Base-by-base conservation (phyloP, 2,329 filamentous ascomycete species). In the Huntiella savannae region DNA sequence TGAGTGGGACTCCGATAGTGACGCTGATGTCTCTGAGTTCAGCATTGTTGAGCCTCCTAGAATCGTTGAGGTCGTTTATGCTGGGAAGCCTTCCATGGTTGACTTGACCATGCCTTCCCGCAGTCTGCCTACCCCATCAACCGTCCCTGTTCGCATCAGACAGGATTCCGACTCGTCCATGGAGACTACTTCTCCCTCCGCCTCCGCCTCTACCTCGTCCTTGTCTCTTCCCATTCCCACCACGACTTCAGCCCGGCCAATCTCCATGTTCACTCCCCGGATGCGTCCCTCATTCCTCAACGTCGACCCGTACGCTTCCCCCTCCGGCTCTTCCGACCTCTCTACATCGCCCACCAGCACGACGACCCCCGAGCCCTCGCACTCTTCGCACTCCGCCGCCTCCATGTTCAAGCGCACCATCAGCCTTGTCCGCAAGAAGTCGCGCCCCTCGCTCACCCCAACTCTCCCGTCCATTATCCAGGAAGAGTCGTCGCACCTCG, bases 51-150 rank as follows among this genome's bases (percentile, higher is more conserved):
- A 69, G 52, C 76, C 68, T 4, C 75, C 75, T 5, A 65, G 71
- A 45, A 63, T 69, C 2, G 71, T 79, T 10, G 73, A 72, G 0
- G 71, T 79, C 35, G 62, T 75, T 47, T 75, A 69, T 50, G 63
- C 69, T 3, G 73, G 73, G 49, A 76, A 73, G 60, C 75, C 75
- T 4, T 70, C 65, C 40, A 64, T 78, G 10, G 63, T 75, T 49
- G 62, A 75, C 52, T 60, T 76, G n/a, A 48, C 49, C 5, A 39
- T 42, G 57, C 59, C 35, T 54, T 58, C 49, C 57, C 59, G 32
- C 58, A 59, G 3, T 51, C 58, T n/a, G 57, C 22, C 22, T 28
- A 7, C 22, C 8, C 22, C 1, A 8, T 28, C 22, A 1, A 5
- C 22, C 22, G 2, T 10, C 8, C 22, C 22, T 10, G 6, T 28